Conservation (phyloP, 257 asterid genomes). For the Jacaranda copaia region DNA sequence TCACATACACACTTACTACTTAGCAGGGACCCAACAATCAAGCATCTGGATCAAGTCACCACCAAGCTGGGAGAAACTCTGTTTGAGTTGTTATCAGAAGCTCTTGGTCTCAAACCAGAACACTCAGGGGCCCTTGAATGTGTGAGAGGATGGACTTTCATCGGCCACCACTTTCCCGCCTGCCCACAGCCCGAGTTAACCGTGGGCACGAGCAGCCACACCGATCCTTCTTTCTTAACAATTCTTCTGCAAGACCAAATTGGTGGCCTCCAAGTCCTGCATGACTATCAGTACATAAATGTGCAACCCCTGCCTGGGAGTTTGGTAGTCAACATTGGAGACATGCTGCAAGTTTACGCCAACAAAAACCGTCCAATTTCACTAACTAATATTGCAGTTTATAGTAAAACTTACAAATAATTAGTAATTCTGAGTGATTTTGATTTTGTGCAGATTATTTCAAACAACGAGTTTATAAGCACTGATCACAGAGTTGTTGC, state of each 20-base stretch:
- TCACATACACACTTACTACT: neutral
- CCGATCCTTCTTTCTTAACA: slow-evolving; percentile 68
- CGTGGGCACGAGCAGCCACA: slow-evolving; percentile 66
- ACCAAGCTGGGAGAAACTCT: slow-evolving; percentile 53
- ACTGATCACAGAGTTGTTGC: slow-evolving; percentile 68
- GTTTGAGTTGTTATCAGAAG: slow-evolving; percentile 65
- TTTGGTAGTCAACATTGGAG: slow-evolving; percentile 71
- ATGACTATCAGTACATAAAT: slow-evolving; percentile 51
- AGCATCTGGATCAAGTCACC: slow-evolving; percentile 47
- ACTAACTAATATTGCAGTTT: neutral
- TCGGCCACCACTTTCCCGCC: slow-evolving; percentile 70
- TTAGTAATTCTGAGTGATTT: neutral
- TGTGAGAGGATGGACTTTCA: slow-evolving; percentile 39
- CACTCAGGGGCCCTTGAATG: slow-evolving; percentile 53
- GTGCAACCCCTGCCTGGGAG: slow-evolving; percentile 58
- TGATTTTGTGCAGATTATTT: slow-evolving; percentile 47
- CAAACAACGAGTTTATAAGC: slow-evolving; percentile 73
- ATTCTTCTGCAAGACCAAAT: slow-evolving; percentile 68
- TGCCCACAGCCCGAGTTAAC: slow-evolving; percentile 82
- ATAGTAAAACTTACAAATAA: neutral
- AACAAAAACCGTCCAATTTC: neutral
- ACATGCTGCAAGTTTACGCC: slow-evolving; percentile 70
- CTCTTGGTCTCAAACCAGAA: slow-evolving; percentile 65
- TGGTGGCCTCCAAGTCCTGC: slow-evolving; percentile 76
- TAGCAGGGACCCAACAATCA: slow-evolving; percentile 52